Conservation (phyloP, 306 rosid genomes). For the Lathyrus sativus region DNA sequence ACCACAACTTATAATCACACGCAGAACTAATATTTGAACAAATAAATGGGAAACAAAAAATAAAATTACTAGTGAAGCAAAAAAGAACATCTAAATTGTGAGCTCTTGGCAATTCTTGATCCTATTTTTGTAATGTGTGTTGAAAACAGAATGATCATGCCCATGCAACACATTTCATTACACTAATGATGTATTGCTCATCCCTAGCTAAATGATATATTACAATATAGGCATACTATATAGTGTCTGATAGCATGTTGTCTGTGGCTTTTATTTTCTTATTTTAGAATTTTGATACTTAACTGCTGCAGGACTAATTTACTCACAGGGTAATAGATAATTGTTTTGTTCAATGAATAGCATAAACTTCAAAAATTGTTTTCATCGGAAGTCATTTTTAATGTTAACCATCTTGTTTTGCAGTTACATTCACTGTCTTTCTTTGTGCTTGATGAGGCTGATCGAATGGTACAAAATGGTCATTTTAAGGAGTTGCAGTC, state of each 20-base stretch:
- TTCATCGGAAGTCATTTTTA: constrained; percentile 29
- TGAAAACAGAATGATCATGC: not conserved
- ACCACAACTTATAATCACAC: not conserved
- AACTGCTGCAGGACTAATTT: constrained; percentile 23
- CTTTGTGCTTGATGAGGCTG: constrained; percentile 97
- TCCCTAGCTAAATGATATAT: not conserved
- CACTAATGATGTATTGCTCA: constrained; percentile 18
- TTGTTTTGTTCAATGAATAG: constrained; percentile 29
- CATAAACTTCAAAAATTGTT: constrained; percentile 4
- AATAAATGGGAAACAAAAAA: constrained; percentile 11
- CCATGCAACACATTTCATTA: not conserved
- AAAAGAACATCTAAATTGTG: constrained; percentile 4
- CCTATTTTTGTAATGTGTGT: constrained; percentile 12
- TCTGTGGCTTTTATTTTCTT: not conserved
- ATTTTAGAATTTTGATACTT: not conserved
- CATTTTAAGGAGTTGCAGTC: constrained; percentile 92
- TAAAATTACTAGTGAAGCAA: not conserved
- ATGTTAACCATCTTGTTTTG: constrained; percentile 44
- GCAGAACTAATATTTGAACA: not conserved
- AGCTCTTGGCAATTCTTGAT: constrained; percentile 21
- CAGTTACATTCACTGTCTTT: constrained; percentile 92
- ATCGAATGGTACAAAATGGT: constrained; percentile 90
- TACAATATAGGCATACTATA: not conserved
- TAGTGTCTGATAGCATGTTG: constrained; percentile 21
- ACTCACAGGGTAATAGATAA: not conserved